A percentile compares a stretch with the other conserved stretches of the same genome.
phyloP scores from a whole-genome alignment of 2,329 filamentous ascomycete species.

The Fusarium nygamai region DNA sequence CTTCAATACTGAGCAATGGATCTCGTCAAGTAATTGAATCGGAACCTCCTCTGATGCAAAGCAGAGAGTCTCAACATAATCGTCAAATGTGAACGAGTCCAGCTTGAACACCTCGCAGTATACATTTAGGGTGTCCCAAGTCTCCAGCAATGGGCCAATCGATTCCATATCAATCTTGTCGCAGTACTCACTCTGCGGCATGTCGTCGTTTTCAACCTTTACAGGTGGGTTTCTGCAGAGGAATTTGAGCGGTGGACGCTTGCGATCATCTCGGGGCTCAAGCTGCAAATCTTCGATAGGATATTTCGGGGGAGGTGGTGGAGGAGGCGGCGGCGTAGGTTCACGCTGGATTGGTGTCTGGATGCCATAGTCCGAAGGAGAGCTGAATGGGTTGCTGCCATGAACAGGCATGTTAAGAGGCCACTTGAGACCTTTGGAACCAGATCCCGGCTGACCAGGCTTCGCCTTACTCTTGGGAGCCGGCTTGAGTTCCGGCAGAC shows the following conservation, averaged over 20 bases:
- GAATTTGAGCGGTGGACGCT: slow-evolving; percentile 81
- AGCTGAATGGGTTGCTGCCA: slow-evolving; percentile 60
- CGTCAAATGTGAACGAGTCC: slow-evolving; percentile 97
- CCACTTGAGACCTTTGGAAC: slow-evolving; percentile 58
- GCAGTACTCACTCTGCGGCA: slow-evolving; percentile 17
- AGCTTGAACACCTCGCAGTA: slow-evolving; percentile 94
- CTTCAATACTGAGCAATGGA: slow-evolving; percentile 92
- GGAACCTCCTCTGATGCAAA: slow-evolving; percentile 77
- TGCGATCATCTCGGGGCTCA: slow-evolving; percentile 70
- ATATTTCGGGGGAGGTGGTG: slow-evolving; percentile 86
- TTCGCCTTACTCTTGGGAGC: slow-evolving; percentile 76
- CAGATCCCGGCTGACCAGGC: slow-evolving; percentile 46
- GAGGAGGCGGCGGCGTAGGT: slow-evolving; percentile 66
- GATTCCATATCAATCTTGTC: slow-evolving; percentile 80
- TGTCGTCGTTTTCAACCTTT: slow-evolving; percentile 52
- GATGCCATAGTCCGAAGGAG: slow-evolving; percentile 54
- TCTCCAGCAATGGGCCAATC: slow-evolving; percentile 85
- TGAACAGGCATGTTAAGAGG: slow-evolving; percentile 44
- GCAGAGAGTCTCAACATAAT: slow-evolving; percentile 88
- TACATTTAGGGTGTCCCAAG: slow-evolving; percentile 98
- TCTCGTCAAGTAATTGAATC: slow-evolving; percentile 88
- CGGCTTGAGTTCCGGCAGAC: slow-evolving; percentile 78
- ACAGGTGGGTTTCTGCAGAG: slow-evolving; percentile 73
- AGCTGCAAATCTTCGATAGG: slow-evolving; percentile 95
- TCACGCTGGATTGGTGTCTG: slow-evolving; percentile 41